phyloP scores from a whole-genome alignment of 441 rosid genomes.

The Breynia disticha region DNA sequence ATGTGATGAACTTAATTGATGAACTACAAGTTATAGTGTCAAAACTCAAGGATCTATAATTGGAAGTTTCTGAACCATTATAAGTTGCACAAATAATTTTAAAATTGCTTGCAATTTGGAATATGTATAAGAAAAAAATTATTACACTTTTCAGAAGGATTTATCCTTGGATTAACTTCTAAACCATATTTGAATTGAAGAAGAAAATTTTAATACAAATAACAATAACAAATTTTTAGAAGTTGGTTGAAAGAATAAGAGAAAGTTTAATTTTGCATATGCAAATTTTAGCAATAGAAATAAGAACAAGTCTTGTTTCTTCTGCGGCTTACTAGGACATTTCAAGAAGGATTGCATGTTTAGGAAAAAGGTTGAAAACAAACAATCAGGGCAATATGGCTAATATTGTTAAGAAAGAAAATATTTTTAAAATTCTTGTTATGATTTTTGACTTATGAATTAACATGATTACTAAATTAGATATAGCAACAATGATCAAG shows the following conservation, averaged over 20 bases:
- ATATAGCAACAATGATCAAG: neutral
- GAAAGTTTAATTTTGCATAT: neutral
- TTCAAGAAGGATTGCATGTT: neutral
- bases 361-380: neutral
- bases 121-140: too few species aligned
- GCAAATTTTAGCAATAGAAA: neutral
- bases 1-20: neutral
- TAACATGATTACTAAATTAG: neutral
- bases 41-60: neutral
- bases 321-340: neutral
- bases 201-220: too few species aligned
- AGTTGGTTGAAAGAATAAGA: neutral
- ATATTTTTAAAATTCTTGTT: neutral
- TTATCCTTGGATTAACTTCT: neutral
- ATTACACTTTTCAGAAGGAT: neutral
- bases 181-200: neutral
- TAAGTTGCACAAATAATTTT: neutral
- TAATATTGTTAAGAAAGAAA: neutral
- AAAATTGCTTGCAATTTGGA: neutral
- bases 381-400: neutral
- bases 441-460: conserved; percentile 1
- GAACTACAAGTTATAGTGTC: neutral
- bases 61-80: neutral
- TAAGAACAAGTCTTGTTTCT: neutral
- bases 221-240: too few species aligned